These are phyloP conservation scores for Geotrichum histeridarum DNA, from an alignment of 1,139 yeast species.

Conservation along the genomic window DNA sequence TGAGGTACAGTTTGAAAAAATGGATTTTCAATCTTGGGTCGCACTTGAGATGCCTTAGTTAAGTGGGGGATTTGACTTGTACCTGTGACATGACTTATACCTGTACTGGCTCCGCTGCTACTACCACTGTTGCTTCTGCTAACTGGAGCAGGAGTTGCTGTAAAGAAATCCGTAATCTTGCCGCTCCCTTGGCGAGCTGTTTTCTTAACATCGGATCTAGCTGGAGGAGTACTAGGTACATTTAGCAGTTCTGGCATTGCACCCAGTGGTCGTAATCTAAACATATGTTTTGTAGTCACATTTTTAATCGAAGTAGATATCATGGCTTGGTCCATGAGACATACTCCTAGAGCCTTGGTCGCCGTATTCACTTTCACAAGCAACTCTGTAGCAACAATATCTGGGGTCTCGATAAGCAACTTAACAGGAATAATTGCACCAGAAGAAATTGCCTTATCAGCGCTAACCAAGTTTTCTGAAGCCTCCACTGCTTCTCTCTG, in stretches of 20 bases:
- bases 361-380: slow-evolving; percentile 2
- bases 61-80: neutral
- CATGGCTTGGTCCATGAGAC: neutral
- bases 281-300: slow-evolving; percentile 3
- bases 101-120: neutral
- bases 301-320: slow-evolving; percentile 3
- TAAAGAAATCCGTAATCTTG: slow-evolving; percentile 12
- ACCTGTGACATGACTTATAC: neutral
- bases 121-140: neutral
- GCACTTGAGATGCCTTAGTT: neutral
- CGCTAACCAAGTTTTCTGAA: neutral
- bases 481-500: slow-evolving; percentile 7
- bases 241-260: slow-evolving; percentile 4
- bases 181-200: neutral
- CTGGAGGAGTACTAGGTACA: neutral
- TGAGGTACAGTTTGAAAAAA: neutral
- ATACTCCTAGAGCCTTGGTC: slow-evolving; percentile 9
- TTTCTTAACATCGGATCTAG: neutral
- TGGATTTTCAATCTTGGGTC: slow-evolving; percentile 3
- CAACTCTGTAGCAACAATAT: neutral
- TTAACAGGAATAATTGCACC: slow-evolving; percentile 10
- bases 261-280: slow-evolving; percentile 5
- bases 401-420: slow-evolving; percentile 1
- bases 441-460: slow-evolving; percentile 2
- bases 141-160: neutral